These are phyloP conservation scores for Alternaria sp. DNA, from an alignment of 2,329 filamentous ascomycete species.

Conservation along the genomic window DNA sequence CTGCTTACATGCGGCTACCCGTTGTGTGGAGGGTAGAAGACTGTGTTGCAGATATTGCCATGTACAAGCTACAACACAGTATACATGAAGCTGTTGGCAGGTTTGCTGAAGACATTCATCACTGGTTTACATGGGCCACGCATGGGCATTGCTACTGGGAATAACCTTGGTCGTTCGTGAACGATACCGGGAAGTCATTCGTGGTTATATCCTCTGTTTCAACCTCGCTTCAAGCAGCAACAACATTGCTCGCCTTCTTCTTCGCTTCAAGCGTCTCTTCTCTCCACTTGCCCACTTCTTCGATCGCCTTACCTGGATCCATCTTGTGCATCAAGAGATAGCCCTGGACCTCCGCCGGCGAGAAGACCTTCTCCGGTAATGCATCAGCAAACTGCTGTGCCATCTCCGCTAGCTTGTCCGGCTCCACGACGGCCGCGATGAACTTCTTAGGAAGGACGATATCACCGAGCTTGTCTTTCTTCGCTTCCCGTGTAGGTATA, in stretches of 20 bases:
- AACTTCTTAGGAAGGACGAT: conserved; percentile 5
- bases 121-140: background rate
- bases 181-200: background rate
- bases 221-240: background rate
- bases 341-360: conserved; percentile 61
- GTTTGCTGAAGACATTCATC: background rate
- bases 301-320: conserved; percentile 54
- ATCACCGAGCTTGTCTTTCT: conserved; percentile 19
- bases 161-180: background rate
- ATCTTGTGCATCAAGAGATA: conserved; percentile 60
- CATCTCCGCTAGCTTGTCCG: conserved; percentile 47
- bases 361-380: conserved; percentile 57
- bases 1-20: background rate
- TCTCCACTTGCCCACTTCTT: conserved; percentile 53
- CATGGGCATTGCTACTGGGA: background rate
- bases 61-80: background rate
- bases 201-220: background rate
- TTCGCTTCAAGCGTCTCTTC: conserved; percentile 43
- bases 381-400: conserved; percentile 54
- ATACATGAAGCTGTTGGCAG: background rate
- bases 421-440: conserved; percentile 12
- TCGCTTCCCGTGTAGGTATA: background rate
- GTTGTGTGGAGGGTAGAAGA: background rate
- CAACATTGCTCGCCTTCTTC: conserved; percentile 34
- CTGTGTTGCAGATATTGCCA: background rate